phyloP scores from a whole-genome alignment of 768 basidiomycete genomes.

The Nidula microcarpa region DNA sequence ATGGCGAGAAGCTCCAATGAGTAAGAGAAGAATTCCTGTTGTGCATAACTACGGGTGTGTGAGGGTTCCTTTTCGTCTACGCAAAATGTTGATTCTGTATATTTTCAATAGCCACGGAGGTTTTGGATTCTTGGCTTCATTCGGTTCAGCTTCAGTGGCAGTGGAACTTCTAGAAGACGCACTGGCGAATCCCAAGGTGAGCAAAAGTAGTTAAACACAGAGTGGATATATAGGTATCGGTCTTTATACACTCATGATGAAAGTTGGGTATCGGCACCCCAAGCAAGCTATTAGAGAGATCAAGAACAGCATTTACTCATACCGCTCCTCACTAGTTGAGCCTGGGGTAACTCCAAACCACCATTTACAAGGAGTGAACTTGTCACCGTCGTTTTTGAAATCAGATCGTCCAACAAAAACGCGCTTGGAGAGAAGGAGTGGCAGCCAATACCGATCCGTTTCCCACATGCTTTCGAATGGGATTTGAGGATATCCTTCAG shows the following conservation, averaged over 20 bases:
- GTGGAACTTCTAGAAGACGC: conserved; percentile 42
- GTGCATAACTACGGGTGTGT: conserved; percentile 67
- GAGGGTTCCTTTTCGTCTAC: conserved; percentile 1
- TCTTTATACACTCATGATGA: not conserved
- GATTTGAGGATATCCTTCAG: conserved; percentile 23
- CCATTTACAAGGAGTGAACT: conserved; percentile 34
- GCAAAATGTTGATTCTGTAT: not conserved
- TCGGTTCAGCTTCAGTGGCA: conserved; percentile 57
- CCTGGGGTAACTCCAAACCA: conserved; percentile 29
- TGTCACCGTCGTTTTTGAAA: conserved; percentile 28
- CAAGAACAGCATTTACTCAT: not conserved
- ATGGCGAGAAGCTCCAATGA: conserved; percentile 19
- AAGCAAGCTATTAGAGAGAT: too few relatives aligned
- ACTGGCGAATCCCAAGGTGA: conserved; percentile 13
- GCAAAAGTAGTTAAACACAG: too few relatives aligned
- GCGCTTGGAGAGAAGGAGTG: conserved; percentile 43
- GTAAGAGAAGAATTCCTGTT: conserved; percentile 35
- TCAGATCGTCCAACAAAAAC: conserved; percentile 45
- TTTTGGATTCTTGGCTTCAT: conserved; percentile 60
- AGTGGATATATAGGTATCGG: too few relatives aligned
- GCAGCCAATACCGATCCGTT: conserved; percentile 68
- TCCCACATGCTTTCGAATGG: conserved; percentile 64
- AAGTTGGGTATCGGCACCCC: not conserved
- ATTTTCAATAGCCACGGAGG: conserved; percentile 47
- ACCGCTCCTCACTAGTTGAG: not conserved